Percentiles rank a stretch among this genome's conserved stretches.
phyloP scores from a whole-genome alignment of 176 grass and related monocot species.

The Puya raimondii region DNA sequence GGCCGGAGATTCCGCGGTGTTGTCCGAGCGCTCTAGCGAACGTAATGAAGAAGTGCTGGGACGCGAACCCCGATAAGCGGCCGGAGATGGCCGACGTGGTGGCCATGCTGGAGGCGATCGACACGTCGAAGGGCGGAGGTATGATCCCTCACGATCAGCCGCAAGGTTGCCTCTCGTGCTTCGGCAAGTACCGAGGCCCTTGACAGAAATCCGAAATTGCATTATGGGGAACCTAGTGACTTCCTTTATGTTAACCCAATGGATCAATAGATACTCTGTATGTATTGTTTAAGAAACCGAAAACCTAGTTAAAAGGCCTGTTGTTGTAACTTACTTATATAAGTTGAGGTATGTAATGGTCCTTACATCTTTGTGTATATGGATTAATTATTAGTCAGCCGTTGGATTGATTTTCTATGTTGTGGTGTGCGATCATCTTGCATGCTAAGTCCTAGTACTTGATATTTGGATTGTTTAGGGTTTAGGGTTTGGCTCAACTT shows the following conservation, averaged over 20 bases:
- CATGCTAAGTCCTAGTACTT: too few relatives aligned
- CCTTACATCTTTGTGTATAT: slow-evolving; percentile 1
- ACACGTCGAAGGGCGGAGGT: slow-evolving; percentile 93
- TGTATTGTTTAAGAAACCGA: not conserved
- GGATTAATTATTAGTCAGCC: not conserved
- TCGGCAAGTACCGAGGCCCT: slow-evolving; percentile 60
- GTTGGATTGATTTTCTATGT: too few relatives aligned
- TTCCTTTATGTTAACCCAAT: not conserved
- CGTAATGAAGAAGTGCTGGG: slow-evolving; percentile 98
- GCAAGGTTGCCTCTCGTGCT: slow-evolving; percentile 75
- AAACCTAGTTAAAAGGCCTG: not conserved
- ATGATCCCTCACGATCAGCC: slow-evolving; percentile 74
- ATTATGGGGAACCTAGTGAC: not conserved
- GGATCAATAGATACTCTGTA: not conserved
- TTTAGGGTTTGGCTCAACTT: too few relatives aligned
- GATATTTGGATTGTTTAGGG: too few relatives aligned
- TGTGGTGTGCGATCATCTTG: too few relatives aligned
- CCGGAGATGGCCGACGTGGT: slow-evolving; percentile 89
- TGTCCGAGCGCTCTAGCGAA: slow-evolving; percentile 78
- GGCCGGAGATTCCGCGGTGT: slow-evolving; percentile 96
- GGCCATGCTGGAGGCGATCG: slow-evolving; percentile 81
- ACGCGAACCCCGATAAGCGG: slow-evolving; percentile 90
- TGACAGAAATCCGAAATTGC: slow-evolving; percentile 10
- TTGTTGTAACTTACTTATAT: not conserved
- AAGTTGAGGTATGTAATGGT: too few relatives aligned